Percentiles rank a stretch among this genome's conserved stretches.
These are phyloP conservation scores for Hypomontagnella submonticulosa DNA, from an alignment of 495 filamentous ascomycete genomes.

Conservation along the genomic window DNA sequence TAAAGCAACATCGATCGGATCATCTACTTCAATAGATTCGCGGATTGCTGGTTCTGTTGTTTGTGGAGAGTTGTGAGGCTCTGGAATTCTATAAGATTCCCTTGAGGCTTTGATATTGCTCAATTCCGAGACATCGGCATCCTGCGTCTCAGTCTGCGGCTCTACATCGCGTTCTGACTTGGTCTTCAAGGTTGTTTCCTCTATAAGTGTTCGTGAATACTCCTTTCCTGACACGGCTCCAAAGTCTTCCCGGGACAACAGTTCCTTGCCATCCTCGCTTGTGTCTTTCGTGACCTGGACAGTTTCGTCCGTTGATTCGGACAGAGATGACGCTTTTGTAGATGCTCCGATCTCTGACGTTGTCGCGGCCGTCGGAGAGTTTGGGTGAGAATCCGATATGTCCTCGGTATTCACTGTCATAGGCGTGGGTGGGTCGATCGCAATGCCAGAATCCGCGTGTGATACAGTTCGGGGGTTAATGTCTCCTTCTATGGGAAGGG, in stretches of 20 bases:
- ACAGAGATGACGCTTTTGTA: constrained; percentile 65
- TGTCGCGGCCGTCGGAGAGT: constrained; percentile 57
- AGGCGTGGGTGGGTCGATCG: constrained; percentile 49
- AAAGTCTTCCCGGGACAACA: constrained; percentile 4
- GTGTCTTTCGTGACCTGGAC: constrained; percentile 47
- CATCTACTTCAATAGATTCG: constrained; percentile 31
- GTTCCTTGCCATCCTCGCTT: constrained; percentile 31
- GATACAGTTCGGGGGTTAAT: constrained; percentile 43
- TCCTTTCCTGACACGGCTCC: neutral
- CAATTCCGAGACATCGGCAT: constrained; percentile 25
- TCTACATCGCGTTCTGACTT: constrained; percentile 20
- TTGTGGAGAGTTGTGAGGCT: constrained; percentile 9
- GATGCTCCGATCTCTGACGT: constrained; percentile 62
- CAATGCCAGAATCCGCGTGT: constrained; percentile 54
- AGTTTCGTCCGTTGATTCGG: constrained; percentile 65
- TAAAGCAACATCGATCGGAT: constrained; percentile 14
- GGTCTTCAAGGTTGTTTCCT: neutral
- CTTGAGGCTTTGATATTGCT: constrained; percentile 20
- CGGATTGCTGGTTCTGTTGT: constrained; percentile 18
- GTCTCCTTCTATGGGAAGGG: constrained; percentile 27
- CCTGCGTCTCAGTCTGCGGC: constrained; percentile 29
- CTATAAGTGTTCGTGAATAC: constrained; percentile 1
- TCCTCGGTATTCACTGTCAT: constrained; percentile 50
- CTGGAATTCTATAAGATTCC: constrained; percentile 41
- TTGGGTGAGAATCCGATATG: constrained; percentile 61